A percentile compares a stretch with the other conserved stretches of the same genome.
phyloP scores from a whole-genome alignment of 202 grass and related monocot species.

The Brachypodium distachyon region DNA sequence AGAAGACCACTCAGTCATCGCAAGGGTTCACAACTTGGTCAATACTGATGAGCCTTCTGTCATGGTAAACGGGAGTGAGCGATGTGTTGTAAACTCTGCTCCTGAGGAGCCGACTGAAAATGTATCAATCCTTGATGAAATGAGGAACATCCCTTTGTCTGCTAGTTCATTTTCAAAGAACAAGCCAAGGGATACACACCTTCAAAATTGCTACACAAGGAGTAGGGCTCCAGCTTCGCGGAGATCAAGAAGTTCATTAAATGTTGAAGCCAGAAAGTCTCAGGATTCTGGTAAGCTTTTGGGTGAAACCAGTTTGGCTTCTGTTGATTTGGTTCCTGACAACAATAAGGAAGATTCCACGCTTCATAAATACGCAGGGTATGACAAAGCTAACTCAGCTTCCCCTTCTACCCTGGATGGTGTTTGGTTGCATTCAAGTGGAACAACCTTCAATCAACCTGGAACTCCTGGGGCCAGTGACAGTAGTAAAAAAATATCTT shows the following conservation, averaged over 20 bases:
- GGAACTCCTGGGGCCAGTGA: conserved; percentile 24
- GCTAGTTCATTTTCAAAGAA: conserved; percentile 51
- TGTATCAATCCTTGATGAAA: conserved; percentile 61
- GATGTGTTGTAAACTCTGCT: conserved; percentile 50
- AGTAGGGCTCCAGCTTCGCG: conserved; percentile 27
- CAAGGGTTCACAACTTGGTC: conserved; percentile 2
- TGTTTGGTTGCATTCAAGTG: conserved; percentile 24
- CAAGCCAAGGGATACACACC: conserved; percentile 40
- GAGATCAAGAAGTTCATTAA: conserved; percentile 44
- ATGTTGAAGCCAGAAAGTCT: conserved; percentile 39
- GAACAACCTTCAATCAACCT: conserved; percentile 15
- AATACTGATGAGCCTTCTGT: conserved; percentile 33
- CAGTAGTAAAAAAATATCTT: conserved; percentile 16
- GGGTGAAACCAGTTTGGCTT: conserved; percentile 19
- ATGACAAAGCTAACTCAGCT: conserved; percentile 12
- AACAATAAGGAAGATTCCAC: conserved; percentile 5
- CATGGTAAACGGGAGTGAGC: conserved; percentile 3
- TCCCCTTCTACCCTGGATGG: conserved; percentile 22
- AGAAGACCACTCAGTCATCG: conserved; percentile 10
- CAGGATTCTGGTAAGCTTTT: conserved; percentile 27
- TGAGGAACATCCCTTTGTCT: conserved; percentile 43
- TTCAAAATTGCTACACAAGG: conserved; percentile 47
- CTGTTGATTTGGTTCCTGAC: conserved; percentile 27
- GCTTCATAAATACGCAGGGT: not conserved
- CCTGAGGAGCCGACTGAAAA: conserved; percentile 53